Conservation (phyloP, 352 stramenopile genomes). For the Detonula confervacea region DNA sequence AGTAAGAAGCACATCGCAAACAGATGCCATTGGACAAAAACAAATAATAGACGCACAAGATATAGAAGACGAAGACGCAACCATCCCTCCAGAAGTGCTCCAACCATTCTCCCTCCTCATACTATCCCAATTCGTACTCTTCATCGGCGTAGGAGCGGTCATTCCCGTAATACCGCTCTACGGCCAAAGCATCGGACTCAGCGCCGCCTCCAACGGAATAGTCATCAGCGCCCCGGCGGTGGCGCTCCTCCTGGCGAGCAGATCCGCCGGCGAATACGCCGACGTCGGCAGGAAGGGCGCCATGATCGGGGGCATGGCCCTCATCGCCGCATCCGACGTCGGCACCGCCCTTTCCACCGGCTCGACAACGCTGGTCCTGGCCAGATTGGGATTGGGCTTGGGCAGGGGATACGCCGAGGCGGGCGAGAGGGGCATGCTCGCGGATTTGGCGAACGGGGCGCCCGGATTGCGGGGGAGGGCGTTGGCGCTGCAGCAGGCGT, state of each 20-base stretch:
- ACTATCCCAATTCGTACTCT: slow-evolving; percentile 77
- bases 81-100: slow-evolving; percentile 23
- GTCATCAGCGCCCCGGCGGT: slow-evolving; percentile 77
- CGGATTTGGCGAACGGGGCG: slow-evolving; percentile 63
- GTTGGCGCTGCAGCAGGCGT: slow-evolving; percentile 73
- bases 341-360: slow-evolving; percentile 58
- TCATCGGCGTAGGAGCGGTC: slow-evolving; percentile 78
- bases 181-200: slow-evolving; percentile 75
- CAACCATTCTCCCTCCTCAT: slow-evolving; percentile 66
- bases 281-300: slow-evolving; percentile 69
- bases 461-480: slow-evolving; percentile 67
- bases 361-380: slow-evolving; percentile 55
- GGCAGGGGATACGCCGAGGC: slow-evolving; percentile 67
- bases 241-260: slow-evolving; percentile 57
- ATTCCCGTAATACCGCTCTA: slow-evolving; percentile 81
- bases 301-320: slow-evolving; percentile 75
- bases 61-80: background rate
- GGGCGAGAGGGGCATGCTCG: slow-evolving; percentile 74
- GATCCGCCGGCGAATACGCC: slow-evolving; percentile 51
- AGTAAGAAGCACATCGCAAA: slow-evolving; percentile 41
- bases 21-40: slow-evolving; percentile 24
- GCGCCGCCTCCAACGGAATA: slow-evolving; percentile 64
- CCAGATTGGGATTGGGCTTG: slow-evolving; percentile 66
- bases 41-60: background rate
- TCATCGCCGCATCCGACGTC: slow-evolving; percentile 72